Evolutionary conservation across 192 early-diverging fungal species (phyloP).

Genomic region (Coemansia sp.): DNA sequence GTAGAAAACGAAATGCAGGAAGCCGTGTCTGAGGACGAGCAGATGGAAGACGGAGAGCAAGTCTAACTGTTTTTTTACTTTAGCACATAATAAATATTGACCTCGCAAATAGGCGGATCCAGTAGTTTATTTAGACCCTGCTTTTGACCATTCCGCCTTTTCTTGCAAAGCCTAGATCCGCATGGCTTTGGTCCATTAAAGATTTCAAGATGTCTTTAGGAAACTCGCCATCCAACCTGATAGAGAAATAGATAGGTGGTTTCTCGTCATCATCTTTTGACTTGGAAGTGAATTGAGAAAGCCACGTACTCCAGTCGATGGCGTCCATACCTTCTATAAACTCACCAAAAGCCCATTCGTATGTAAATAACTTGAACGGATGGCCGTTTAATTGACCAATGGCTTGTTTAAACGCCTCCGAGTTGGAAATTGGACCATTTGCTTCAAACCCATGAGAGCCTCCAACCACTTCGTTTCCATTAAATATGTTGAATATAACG

Average conservation of each 20-base stretch:
- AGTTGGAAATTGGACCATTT: not conserved
- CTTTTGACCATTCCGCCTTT: not conserved
- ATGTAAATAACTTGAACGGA: not conserved
- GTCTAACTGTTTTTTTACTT: not conserved
- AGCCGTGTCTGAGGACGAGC: constrained; percentile 38
- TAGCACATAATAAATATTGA: constrained; percentile 2
- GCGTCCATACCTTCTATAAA: too few relatives aligned
- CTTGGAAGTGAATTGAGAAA: too few relatives aligned
- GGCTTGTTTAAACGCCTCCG: not conserved
- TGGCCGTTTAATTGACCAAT: not conserved
- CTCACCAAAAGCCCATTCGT: too few relatives aligned
- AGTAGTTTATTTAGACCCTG: not conserved
- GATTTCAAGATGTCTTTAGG: not conserved
- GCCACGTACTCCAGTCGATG: too few relatives aligned
- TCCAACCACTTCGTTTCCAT: not conserved
- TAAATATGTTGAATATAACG: not conserved
- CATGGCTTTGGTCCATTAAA: not conserved
- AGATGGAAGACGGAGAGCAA: constrained; percentile 52
- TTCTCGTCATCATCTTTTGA: too few relatives aligned
- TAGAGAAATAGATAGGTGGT: not conserved
- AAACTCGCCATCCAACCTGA: not conserved
- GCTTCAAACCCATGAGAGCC: not conserved
- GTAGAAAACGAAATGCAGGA: not conserved
- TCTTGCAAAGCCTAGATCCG: not conserved
- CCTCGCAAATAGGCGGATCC: not conserved